A percentile compares a stretch with the other conserved stretches of the same genome.
These are phyloP conservation scores for Aureobasidium vineae DNA, from an alignment of 2,329 filamentous ascomycete genomes.

Conservation along the genomic window DNA sequence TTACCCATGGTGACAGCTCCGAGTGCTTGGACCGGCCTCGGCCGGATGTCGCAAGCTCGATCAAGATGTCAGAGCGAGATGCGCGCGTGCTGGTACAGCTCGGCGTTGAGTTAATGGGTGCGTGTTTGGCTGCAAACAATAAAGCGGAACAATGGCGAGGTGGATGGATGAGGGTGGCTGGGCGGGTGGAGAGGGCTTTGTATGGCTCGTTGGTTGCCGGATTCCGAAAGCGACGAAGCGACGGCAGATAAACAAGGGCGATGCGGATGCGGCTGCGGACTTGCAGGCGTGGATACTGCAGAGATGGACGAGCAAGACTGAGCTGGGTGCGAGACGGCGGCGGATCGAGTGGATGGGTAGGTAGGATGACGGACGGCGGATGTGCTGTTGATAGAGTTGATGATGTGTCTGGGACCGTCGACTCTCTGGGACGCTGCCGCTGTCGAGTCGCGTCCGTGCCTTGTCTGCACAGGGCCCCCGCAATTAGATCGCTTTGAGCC, in stretches of 20 bases:
- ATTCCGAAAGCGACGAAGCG: slow-evolving; percentile 10
- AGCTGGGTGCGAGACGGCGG: not conserved
- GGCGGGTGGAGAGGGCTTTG: slow-evolving; percentile 13
- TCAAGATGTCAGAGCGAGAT: slow-evolving; percentile 6
- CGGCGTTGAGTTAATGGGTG: not conserved
- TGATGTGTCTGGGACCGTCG: not conserved
- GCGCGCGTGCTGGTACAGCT: not conserved
- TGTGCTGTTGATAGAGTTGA: slow-evolving; percentile 1
- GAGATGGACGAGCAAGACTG: not conserved
- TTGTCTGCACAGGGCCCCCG: slow-evolving; percentile 9
- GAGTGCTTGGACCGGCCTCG: slow-evolving; percentile 24
- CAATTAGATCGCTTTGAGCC: slow-evolving; percentile 14
- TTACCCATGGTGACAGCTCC: slow-evolving; percentile 66
- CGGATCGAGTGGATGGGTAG: not conserved
- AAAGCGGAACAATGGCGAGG: slow-evolving; percentile 13
- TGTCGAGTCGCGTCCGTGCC: slow-evolving; percentile 5
- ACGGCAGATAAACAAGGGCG: slow-evolving; percentile 12
- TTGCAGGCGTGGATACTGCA: not conserved
- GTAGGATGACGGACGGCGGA: not conserved
- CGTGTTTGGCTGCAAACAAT: slow-evolving; percentile 21
- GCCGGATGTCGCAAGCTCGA: slow-evolving; percentile 27
- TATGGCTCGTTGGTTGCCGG: slow-evolving; percentile 13
- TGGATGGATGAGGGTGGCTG: slow-evolving; percentile 15
- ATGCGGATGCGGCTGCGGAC: not conserved
- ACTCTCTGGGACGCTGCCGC: not conserved